Evolutionary conservation across 257 asterid genomes (phyloP), one percentile per base, ranked within the genome.

Genomic region (Ballota nigra): DNA sequence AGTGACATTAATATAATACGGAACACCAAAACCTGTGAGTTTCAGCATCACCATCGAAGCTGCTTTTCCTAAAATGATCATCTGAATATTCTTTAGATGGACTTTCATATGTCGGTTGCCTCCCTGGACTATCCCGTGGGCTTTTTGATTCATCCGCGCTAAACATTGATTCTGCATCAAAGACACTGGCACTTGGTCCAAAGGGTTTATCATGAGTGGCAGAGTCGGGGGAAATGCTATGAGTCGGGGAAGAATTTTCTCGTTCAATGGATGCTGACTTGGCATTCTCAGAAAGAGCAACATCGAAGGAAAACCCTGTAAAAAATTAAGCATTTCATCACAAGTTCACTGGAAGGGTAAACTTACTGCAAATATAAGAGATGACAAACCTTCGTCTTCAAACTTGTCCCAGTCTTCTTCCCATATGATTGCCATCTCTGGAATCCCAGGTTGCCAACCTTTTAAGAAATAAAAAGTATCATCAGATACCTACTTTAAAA

Each of bases 321-420:
- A 7, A 81, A 66, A 66, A 67, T 55, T 8, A 73, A 45, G 41
- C 58, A 68, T 66, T 71, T 77, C 79, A 77, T 43, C 55, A 64
- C 28, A 53, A 65, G 55, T 53, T 36, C 34, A 73, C 3, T n/a
- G 56, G 12, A 20, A 62, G 16, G 31, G 56, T 23, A 58, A 8
- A 70, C 28, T 10, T 20, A n/a, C 60, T 23, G 53, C 28, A 57
- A 70, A 71, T 60, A 29, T 24, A 76, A 41, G 64, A 70, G 72
- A 76, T 38, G 73, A 6, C 77, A 68, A 79, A 95, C 99, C 99
- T 89, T 92, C 96, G 75, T 95, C 99, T 23, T 92, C 92, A 56
- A 95, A 95, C 82, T 95, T 95, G 86, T 95, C 99, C 99, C 99
- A 95, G 49, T 95, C 99, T 85, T 95, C 99, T 81, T 95, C 98